phyloP scores from a whole-genome alignment of 2,329 filamentous ascomycete genomes.

The Penicillium sp. region DNA sequence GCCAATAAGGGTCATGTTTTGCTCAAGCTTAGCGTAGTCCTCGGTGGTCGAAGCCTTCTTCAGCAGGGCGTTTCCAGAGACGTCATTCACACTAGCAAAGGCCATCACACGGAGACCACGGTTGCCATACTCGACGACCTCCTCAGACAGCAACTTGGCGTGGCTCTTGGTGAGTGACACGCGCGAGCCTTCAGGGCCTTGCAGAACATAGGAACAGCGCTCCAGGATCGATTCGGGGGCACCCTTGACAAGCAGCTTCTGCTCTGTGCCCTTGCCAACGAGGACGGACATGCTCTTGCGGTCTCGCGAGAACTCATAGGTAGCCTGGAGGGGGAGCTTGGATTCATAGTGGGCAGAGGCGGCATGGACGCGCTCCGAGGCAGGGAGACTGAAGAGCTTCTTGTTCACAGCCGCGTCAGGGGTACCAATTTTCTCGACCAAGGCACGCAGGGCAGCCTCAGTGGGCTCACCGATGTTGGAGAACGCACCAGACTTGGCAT shows the following conservation, averaged over 20 bases:
- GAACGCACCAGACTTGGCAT: constrained; percentile 72
- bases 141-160: constrained; percentile 68
- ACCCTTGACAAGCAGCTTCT: constrained; percentile 92
- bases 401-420: constrained; percentile 64
- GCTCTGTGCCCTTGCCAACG: constrained; percentile 67
- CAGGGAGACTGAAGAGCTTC: constrained; percentile 49
- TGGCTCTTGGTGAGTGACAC: constrained; percentile 72
- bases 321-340: constrained; percentile 72
- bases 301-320: constrained; percentile 95
- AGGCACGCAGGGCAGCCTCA: constrained; percentile 84
- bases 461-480: constrained; percentile 91
- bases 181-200: constrained; percentile 77
- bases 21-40: constrained; percentile 85
- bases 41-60: constrained; percentile 75
- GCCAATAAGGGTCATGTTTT: constrained; percentile 90
- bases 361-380: constrained; percentile 70
- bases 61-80: constrained; percentile 69
- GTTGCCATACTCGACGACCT: constrained; percentile 89
- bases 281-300: constrained; percentile 99
- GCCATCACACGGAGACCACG: constrained; percentile 92
- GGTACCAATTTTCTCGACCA: constrained; percentile 94
- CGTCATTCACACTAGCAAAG: constrained; percentile 78
- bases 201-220: constrained; percentile 78
- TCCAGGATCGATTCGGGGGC: constrained; percentile 94
- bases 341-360: constrained; percentile 84